Conservation (phyloP, 2,329 filamentous ascomycete species). For the Fusarium verticillioides region DNA sequence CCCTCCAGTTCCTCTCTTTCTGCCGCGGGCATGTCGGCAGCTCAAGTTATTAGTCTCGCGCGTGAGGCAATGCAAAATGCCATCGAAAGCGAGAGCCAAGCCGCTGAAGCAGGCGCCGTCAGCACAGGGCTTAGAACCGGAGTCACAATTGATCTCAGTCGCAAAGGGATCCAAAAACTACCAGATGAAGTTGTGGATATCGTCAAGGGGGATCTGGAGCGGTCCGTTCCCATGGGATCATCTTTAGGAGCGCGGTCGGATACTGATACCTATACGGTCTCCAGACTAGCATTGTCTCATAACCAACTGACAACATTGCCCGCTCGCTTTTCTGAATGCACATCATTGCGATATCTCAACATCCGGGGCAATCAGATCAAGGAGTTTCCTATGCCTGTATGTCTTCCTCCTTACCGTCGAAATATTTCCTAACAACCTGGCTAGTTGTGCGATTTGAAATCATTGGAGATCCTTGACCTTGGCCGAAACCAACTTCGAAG, state of each 20-base stretch:
- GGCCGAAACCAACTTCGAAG: slow-evolving; percentile 85
- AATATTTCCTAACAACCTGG: slow-evolving; percentile 35
- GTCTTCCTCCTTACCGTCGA: slow-evolving; percentile 13
- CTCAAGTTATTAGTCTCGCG: slow-evolving; percentile 73
- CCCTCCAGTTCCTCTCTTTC: slow-evolving; percentile 61
- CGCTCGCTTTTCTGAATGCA: slow-evolving; percentile 77
- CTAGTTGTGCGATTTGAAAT: slow-evolving; percentile 85
- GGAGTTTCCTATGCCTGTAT: slow-evolving; percentile 68
- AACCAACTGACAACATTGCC: slow-evolving; percentile 79
- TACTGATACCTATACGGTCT: slow-evolving; percentile 29
- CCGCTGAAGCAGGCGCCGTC: slow-evolving; percentile 67
- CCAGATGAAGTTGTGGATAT: slow-evolving; percentile 80
- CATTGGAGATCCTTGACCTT: slow-evolving; percentile 92
- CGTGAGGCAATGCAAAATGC: slow-evolving; percentile 75
- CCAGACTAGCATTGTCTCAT: slow-evolving; percentile 82
- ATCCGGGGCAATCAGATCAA: slow-evolving; percentile 79
- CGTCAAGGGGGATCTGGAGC: slow-evolving; percentile 78
- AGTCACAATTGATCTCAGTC: slow-evolving; percentile 81
- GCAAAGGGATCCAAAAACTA: slow-evolving; percentile 76
- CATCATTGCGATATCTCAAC: slow-evolving; percentile 82
- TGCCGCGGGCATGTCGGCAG: slow-evolving; percentile 65
- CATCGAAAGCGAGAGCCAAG: slow-evolving; percentile 73
- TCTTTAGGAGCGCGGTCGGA: slow-evolving; percentile 17
- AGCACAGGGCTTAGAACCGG: slow-evolving; percentile 73
- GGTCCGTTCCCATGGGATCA: slow-evolving; percentile 58